These are phyloP conservation scores for Anacardium occidentale DNA, from an alignment of 345 rosid genomes.

Conservation along the genomic window DNA sequence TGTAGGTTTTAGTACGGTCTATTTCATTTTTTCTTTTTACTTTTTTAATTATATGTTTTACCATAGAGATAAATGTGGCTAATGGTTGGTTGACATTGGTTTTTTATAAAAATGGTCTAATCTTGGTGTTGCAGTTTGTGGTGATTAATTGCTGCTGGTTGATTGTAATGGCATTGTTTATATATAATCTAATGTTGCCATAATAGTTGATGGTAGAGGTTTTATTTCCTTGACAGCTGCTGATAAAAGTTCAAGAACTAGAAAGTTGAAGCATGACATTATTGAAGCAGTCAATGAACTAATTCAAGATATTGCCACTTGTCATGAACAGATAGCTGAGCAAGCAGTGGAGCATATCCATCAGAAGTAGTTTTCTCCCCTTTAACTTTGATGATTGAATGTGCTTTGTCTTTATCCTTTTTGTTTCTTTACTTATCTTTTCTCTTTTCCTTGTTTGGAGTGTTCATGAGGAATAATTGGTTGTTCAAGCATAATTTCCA, in stretches of 20 bases:
- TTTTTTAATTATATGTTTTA: background rate
- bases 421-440: background rate
- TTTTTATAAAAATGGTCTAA: background rate
- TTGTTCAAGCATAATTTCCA: too few relatives aligned
- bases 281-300: conserved; percentile 96
- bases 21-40: background rate
- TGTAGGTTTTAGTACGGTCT: too few relatives aligned
- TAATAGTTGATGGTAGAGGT: conserved; percentile 19
- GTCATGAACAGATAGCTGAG: conserved; percentile 98
- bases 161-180: conserved; percentile 1
- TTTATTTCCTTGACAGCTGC: conserved; percentile 61
- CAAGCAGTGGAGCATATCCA: conserved; percentile 99
- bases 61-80: background rate
- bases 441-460: background rate
- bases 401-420: background rate
- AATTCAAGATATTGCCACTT: conserved; percentile 77
- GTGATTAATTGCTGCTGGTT: background rate
- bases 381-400: conserved; percentile 5
- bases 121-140: background rate
- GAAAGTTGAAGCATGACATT: conserved; percentile 94
- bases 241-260: conserved; percentile 80
- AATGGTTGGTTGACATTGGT: background rate
- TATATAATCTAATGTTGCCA: background rate
- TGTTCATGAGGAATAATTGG: too few relatives aligned
- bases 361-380: conserved; percentile 64